phyloP scores from a whole-genome alignment of 2,329 filamentous ascomycete species.

The Paramyrothecium sp. region DNA sequence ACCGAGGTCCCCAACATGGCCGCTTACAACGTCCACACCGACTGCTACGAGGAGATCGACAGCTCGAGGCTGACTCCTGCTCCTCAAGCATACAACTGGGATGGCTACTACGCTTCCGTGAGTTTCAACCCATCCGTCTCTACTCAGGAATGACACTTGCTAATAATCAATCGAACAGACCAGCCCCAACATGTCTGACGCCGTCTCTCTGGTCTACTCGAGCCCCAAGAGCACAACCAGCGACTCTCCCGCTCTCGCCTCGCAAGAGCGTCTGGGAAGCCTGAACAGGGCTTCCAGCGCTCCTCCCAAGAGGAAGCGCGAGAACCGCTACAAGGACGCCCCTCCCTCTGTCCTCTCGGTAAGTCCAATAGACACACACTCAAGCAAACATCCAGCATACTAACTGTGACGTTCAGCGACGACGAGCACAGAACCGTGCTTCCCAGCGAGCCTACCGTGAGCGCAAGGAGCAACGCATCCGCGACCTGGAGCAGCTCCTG shows the following conservation, averaged over 20 bases:
- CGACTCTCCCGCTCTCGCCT: slow-evolving; percentile 1
- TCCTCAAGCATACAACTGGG: not conserved
- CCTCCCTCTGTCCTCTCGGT: slow-evolving; percentile 48
- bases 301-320: slow-evolving; percentile 44
- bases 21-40: not conserved
- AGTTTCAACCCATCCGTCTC: not conserved
- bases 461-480: slow-evolving; percentile 55
- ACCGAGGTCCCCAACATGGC: not conserved
- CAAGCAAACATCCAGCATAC: slow-evolving; percentile 3
- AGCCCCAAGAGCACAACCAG: slow-evolving; percentile 11
- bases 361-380: slow-evolving; percentile 17
- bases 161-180: not conserved
- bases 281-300: not conserved
- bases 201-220: slow-evolving; percentile 1
- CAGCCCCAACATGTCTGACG: not conserved
- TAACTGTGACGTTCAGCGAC: slow-evolving; percentile 16
- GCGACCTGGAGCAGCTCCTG: slow-evolving; percentile 59
- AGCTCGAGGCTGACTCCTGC: not conserved
- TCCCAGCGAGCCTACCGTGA: slow-evolving; percentile 30
- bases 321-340: slow-evolving; percentile 53
- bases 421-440: slow-evolving; percentile 29
- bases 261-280: not conserved
- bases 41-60: not conserved
- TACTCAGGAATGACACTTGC: not conserved
- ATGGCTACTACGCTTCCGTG: not conserved